Evolutionary conservation across 2,329 filamentous ascomycete species (phyloP).

Genomic region (Ceratocystis cubensis): DNA sequence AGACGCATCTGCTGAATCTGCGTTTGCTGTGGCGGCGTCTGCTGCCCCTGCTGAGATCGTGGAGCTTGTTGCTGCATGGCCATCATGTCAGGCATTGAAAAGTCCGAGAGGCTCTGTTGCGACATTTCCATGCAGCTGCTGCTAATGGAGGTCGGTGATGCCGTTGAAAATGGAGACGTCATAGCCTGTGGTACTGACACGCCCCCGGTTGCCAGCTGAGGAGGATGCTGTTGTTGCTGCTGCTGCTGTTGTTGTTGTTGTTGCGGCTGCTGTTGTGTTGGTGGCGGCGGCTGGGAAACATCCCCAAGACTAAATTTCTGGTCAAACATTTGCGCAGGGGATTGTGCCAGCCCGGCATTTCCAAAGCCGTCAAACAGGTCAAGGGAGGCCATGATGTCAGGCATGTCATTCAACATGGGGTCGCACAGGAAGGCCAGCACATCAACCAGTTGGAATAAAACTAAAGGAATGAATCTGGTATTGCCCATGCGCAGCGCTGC

Average conservation of each 20-base stretch:
- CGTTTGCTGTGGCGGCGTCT: background rate
- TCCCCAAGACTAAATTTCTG: constrained; percentile 17
- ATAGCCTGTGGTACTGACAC: constrained; percentile 9
- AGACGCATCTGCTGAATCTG: constrained; percentile 11
- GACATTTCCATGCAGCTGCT: constrained; percentile 19
- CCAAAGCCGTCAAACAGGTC: constrained; percentile 57
- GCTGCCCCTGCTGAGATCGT: constrained; percentile 2
- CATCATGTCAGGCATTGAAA: constrained; percentile 16
- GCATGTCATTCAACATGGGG: constrained; percentile 47
- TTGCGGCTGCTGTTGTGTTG: constrained; percentile 1
- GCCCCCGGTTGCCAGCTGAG: background rate
- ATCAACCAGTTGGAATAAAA: constrained; percentile 64
- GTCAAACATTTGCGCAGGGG: constrained; percentile 29
- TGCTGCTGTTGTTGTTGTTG: constrained; percentile 2
- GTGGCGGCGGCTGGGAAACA: background rate
- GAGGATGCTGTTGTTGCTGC: background rate
- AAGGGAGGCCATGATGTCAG: constrained; percentile 41
- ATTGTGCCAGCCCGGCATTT: constrained; percentile 47
- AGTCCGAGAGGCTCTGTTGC: constrained; percentile 14
- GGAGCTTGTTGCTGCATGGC: constrained; percentile 18
- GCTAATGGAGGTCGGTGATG: constrained; percentile 17
- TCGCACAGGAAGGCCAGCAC: constrained; percentile 50
- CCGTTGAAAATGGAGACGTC: constrained; percentile 19
- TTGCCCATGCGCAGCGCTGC: constrained; percentile 62
- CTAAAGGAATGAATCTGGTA: constrained; percentile 61